These are phyloP conservation scores for Trifolium fragiferum DNA, from an alignment of 306 rosid genomes.

Conservation along the genomic window DNA sequence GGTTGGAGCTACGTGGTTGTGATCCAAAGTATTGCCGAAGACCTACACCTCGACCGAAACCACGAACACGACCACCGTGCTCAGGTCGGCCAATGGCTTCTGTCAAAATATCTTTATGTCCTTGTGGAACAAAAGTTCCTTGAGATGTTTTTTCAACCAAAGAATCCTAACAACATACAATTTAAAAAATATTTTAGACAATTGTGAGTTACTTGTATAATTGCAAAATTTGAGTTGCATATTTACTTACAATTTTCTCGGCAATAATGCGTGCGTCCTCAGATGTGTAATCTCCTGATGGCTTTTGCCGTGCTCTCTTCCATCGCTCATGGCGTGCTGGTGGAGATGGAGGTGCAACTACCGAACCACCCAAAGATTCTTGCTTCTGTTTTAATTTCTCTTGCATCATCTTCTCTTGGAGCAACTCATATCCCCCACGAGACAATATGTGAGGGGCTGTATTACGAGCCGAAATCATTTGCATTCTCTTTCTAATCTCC, in stretches of 20 bases:
- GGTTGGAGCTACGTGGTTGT: neutral
- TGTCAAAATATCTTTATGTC: slow-evolving; percentile 16
- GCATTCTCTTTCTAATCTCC: slow-evolving; percentile 5
- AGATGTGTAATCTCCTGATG: slow-evolving; percentile 9
- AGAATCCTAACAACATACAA: slow-evolving; percentile 4
- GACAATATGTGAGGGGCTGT: slow-evolving; percentile 10
- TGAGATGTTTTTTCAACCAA: slow-evolving; percentile 9
- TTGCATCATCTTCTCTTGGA: slow-evolving; percentile 15
- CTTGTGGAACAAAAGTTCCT: slow-evolving; percentile 17
- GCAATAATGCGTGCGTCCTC: slow-evolving; percentile 18
- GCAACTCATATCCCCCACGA: slow-evolving; percentile 22
- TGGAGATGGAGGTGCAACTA: slow-evolving; percentile 25
- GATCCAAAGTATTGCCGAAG: slow-evolving; percentile 4
- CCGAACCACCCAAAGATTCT: neutral
- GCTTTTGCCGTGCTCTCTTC: slow-evolving; percentile 22
- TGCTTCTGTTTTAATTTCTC: neutral
- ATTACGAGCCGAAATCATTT: neutral
- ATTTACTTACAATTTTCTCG: slow-evolving; percentile 10
- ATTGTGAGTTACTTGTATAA: neutral
- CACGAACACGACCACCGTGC: neutral
- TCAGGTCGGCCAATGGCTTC: slow-evolving; percentile 25
- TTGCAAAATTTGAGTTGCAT: neutral
- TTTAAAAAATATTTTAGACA: neutral
- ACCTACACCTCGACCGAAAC: slow-evolving; percentile 12
- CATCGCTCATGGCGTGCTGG: slow-evolving; percentile 7